Base-by-base conservation (phyloP, 1,139 yeast genomes). In the Entelexis sorbosivorans region DNA sequence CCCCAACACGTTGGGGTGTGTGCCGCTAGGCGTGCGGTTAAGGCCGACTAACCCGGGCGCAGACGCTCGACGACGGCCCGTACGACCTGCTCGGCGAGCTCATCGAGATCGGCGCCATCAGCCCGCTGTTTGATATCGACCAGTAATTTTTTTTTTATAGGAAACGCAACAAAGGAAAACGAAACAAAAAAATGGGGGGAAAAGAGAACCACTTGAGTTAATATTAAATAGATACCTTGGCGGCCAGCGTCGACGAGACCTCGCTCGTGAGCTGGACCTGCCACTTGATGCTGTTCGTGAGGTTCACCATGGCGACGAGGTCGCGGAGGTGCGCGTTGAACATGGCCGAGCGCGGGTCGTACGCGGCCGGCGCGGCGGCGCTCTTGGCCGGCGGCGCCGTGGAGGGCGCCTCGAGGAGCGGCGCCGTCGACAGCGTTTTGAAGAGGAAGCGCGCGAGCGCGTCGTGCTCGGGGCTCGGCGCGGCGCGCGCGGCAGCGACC, bases 251-350 rank as follows among this genome's bases (percentile, higher is more conserved):
- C 26, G 81, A 76, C 50, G 91, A 81, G 64, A 85, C 75, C 66
- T 84, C 79, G 45, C 88, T 81, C 63, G 88, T 79, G 63, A 83
- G 74, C 64, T 83, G 91, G 59, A 85, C 76, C 70, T 87, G 96
- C 58, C 88, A 85, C 71, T 83, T 84, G 61, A 87, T 81, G 50
- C 93, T 86, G 63, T 82, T 81, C 55, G 95, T 83, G 69, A 87
- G 75, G 65, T 81, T 84, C 63, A 85, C 93, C 59, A 87, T 77
- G 81, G 86, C 80, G 58, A 84, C 75, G 43, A 87, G 81, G 64
- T 87, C 95, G 68, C 85, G 89, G 64, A 82, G 73, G 66, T 85
- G 89, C 51, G 78, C 75, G 63, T 78, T 78, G 74, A 86, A 81
- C 58, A 80, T 75, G 19, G 52, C 53, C 39, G 52, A 44, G 22